Base-by-base conservation (phyloP, 345 rosid genomes). In the Melastoma malabathricum region DNA sequence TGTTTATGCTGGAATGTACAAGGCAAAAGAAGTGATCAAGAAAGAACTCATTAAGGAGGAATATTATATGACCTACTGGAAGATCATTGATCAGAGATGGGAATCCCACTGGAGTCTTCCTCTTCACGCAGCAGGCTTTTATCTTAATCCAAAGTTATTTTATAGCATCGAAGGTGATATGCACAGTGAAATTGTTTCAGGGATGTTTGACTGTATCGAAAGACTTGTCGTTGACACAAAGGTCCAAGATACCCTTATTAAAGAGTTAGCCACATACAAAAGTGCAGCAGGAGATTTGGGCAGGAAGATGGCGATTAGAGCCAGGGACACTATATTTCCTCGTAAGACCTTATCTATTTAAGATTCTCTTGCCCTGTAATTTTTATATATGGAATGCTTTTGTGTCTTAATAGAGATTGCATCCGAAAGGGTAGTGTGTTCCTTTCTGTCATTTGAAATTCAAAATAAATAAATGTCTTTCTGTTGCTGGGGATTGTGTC, bases 111-210 rank as follows among this genome's bases (percentile, higher is more conserved):
- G 73, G 60, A 77, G 75, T 56, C 82, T 75, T 70, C 93, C 97
- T 63, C 77, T 92, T 53, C 84, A 81, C 45, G 84, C 77, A 57
- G 90, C 97, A 3, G 98, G 95, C 46, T 92, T 92, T 69, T 92
- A 74, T 68, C 86, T 92, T 17, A 87, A 92, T 62, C 97, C 98
- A 0, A 87, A 76, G 68, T 84, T 87, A 68, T 92, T 87, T 64
- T 87, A 87, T 49, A 76, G 76, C 58, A 70, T 73, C 1, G 74
- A 64, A 19, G 98, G 80, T 64, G 94, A 77, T 48, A 59, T 76
- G 70, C 86, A 73, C 43, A 73, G 69, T 49, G 77, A 76, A 71
- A 74, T 87, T 19, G 43, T 61, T 46, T 77, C 94, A 48, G 85
- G 78, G 13, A 71, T 84, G 72, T 73, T 79, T 57, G 98, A 92